phyloP scores from a whole-genome alignment of 192 early-diverging fungal genomes.

The Thoreauomyces humboldtii region DNA sequence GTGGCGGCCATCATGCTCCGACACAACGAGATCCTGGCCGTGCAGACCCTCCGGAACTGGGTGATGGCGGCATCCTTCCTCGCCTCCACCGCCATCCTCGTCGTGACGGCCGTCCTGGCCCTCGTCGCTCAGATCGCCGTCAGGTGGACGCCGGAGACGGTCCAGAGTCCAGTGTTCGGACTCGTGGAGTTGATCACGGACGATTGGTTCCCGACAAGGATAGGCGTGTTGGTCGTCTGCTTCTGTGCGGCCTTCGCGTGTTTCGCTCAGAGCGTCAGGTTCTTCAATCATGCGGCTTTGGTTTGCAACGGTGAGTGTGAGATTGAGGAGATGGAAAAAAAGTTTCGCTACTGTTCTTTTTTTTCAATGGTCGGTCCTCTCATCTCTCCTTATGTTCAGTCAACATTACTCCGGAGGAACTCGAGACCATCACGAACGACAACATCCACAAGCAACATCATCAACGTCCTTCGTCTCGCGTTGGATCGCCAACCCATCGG shows the following conservation, averaged over 20 bases:
- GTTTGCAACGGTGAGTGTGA: conserved; percentile 35
- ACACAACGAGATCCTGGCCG: conserved; percentile 41
- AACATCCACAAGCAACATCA: too few relatives aligned
- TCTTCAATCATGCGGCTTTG: conserved; percentile 44
- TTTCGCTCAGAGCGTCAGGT: conserved; percentile 40
- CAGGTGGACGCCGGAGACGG: conserved; percentile 4
- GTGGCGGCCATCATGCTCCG: conserved; percentile 40
- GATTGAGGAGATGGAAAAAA: background rate
- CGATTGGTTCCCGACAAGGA: conserved; percentile 5
- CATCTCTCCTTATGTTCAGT: too few relatives aligned
- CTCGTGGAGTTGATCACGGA: conserved; percentile 15
- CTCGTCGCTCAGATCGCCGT: conserved; percentile 31
- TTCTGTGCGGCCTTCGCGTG: conserved; percentile 27
- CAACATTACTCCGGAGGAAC: conserved; percentile 14
- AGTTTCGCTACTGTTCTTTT: background rate
- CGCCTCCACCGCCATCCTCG: conserved; percentile 32
- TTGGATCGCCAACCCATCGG: background rate
- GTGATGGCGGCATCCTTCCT: conserved; percentile 44
- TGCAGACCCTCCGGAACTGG: conserved; percentile 43
- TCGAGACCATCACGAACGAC: conserved; percentile 6
- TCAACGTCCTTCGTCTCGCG: background rate
- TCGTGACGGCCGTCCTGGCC: conserved; percentile 30
- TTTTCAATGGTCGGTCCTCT: too few relatives aligned
- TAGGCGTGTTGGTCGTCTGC: background rate
- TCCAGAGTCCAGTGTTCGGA: conserved; percentile 16